Evolutionary conservation across 495 filamentous ascomycete species (phyloP), one percentile per base, ranked within the genome.

Genomic region (Aspergillus funiculosus): DNA sequence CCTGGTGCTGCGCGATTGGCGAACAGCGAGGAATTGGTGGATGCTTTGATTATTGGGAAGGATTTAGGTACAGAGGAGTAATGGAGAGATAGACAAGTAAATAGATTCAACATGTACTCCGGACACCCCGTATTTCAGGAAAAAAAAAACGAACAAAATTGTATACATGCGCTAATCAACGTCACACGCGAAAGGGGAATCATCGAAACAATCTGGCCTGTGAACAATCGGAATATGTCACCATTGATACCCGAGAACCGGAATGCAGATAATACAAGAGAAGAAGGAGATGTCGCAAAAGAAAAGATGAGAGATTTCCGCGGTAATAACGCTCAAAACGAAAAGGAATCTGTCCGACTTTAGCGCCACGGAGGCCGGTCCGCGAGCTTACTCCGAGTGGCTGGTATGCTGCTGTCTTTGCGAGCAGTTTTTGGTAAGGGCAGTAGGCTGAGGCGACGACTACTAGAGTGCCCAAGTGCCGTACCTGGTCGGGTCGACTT

Each of bases 391-490:
- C 54, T 60, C 13, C 60, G 56, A 15, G 50, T 48, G 0, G 53
- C 54, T 15, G 61, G 25, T 5, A 59, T 41, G 24, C 50, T 60
- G 1, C 50, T 60, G 1, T 64, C 62, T 20, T 60, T 57, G 1
- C 63, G 31, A 30, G 35, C 18, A 59, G 60, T 43, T 42, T 60
- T 71, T 2, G 67, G 67, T 35, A 73, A 25, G 14, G 74, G 74
- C 11, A 77, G 58, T 35, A 77, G 56, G 58, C 75, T 78, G 31
- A 58, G 62, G 14, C 76, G 69, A n/a, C 72, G 67, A 35, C 62
- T 71, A 14, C 53, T 55, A 11, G 68, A 67, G 44, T 71, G 68
- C 1, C 69, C 71, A 3, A 77, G 54, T 4, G 74, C 52, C 0
- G 73, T 77, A 1, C 60, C 69, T 3, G 72, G 73, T 6, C 73